phyloP scores from a whole-genome alignment of 495 filamentous ascomycete genomes.

The Trichoderma virens region DNA sequence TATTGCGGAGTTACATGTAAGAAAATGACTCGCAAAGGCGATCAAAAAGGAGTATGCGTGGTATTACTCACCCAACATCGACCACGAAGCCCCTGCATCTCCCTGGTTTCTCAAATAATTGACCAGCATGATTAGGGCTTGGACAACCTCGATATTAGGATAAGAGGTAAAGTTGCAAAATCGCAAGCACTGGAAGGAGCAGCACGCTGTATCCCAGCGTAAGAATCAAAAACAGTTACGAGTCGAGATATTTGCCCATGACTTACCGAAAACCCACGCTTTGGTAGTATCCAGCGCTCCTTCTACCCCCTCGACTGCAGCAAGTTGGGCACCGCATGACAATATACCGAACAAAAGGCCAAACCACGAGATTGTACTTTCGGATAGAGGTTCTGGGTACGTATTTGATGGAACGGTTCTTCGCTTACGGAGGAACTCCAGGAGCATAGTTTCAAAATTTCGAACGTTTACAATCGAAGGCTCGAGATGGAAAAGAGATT shows the following conservation, averaged over 20 bases:
- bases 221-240: background rate
- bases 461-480: background rate
- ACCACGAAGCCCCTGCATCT: background rate
- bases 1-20: background rate
- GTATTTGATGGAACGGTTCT: background rate
- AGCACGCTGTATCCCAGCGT: background rate
- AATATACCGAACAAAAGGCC: background rate
- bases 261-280: background rate
- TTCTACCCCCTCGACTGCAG: background rate
- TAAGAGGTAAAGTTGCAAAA: background rate
- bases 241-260: background rate
- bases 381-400: background rate
- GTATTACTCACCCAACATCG: slow-evolving; percentile 1
- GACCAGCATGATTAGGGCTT: background rate
- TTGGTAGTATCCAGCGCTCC: background rate
- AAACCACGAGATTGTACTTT: background rate
- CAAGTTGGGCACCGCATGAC: background rate
- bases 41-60: background rate
- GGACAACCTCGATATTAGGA: background rate
- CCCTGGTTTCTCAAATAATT: background rate
- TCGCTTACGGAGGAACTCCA: background rate
- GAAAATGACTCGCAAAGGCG: background rate
- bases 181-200: background rate
- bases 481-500: background rate
- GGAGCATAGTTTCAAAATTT: background rate